These are phyloP conservation scores for Ilex paraguariensis DNA, from an alignment of 305 asterid species.

Conservation along the genomic window DNA sequence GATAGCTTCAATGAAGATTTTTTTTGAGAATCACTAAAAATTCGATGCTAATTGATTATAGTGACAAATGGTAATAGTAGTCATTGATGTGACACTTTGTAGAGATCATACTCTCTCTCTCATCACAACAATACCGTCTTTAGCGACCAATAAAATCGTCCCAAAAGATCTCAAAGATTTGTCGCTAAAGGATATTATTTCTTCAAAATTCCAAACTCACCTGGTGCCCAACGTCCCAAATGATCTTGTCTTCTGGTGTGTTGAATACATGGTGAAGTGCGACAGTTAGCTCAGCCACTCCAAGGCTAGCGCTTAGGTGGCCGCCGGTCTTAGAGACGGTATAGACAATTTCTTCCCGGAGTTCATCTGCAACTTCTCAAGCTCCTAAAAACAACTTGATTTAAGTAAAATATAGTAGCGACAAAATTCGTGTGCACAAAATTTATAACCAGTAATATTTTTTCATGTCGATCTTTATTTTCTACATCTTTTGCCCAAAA, in stretches of 20 bases:
- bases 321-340: conserved; percentile 64
- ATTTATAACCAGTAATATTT: too few species aligned
- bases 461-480: neutral
- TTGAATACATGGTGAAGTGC: conserved; percentile 67
- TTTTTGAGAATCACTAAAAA: too few species aligned
- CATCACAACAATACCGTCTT: too few species aligned
- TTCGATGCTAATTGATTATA: too few species aligned
- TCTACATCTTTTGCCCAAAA: neutral
- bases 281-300: conserved; percentile 60
- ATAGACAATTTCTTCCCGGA: conserved; percentile 56
- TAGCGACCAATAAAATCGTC: too few species aligned
- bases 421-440: neutral
- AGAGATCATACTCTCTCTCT: too few species aligned
- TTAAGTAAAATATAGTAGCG: neutral
- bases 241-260: conserved; percentile 59
- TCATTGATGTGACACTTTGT: too few species aligned
- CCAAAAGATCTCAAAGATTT: too few species aligned
- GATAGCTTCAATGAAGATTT: too few species aligned
- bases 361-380: conserved; percentile 44
- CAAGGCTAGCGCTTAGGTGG: conserved; percentile 59
- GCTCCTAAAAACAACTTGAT: conserved; percentile 29
- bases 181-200: too few species aligned
- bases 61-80: too few species aligned
- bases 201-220: conserved; percentile 10
- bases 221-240: conserved; percentile 85